A percentile compares a stretch with the other conserved stretches of the same genome.
phyloP scores from a whole-genome alignment of 2,329 filamentous ascomycete species.

The Exophiala aquamarina region DNA sequence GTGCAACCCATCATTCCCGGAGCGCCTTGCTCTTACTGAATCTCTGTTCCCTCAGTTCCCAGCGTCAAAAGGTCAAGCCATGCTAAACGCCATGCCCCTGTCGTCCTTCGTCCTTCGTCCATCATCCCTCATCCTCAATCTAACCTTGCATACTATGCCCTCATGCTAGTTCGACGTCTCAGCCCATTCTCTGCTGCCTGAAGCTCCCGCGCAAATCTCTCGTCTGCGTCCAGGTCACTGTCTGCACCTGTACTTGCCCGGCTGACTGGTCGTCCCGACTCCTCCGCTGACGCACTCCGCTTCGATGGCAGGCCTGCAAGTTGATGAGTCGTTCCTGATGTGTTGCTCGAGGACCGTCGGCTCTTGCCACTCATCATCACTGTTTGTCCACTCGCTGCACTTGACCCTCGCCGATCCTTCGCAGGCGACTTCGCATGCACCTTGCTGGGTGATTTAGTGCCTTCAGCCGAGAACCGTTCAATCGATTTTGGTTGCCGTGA shows the following conservation, averaged over 20 bases:
- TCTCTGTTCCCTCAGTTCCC: no score
- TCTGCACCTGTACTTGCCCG: constrained; percentile 19
- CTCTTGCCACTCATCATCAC: constrained; percentile 19
- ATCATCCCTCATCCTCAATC: no score
- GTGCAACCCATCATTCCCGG: no score
- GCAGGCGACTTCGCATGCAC: constrained; percentile 8
- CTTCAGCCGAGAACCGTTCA: constrained; percentile 41
- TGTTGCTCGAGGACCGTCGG: constrained; percentile 24
- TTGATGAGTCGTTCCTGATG: constrained; percentile 22
- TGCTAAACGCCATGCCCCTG: no score
- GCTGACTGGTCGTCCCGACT: constrained; percentile 9
- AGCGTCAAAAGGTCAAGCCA: no score
- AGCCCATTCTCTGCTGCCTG: constrained; percentile 28
- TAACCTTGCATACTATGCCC: constrained; percentile 19
- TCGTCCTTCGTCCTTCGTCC: no score
- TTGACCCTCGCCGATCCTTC: constrained; percentile 20
- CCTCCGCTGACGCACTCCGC: constrained; percentile 13
- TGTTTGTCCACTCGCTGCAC: constrained; percentile 21
- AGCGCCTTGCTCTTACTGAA: no score
- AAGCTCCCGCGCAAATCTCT: constrained; percentile 26
- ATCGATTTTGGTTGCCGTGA: constrained; percentile 45
- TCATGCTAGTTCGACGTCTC: constrained; percentile 27
- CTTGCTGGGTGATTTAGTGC: constrained; percentile 20
- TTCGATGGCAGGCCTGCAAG: constrained; percentile 11
- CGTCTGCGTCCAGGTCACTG: constrained; percentile 25